Percentiles rank a stretch among this genome's conserved stretches.
Conservation (phyloP, 768 basidiomycete genomes). For the Psilocybe subaeruginosa region DNA sequence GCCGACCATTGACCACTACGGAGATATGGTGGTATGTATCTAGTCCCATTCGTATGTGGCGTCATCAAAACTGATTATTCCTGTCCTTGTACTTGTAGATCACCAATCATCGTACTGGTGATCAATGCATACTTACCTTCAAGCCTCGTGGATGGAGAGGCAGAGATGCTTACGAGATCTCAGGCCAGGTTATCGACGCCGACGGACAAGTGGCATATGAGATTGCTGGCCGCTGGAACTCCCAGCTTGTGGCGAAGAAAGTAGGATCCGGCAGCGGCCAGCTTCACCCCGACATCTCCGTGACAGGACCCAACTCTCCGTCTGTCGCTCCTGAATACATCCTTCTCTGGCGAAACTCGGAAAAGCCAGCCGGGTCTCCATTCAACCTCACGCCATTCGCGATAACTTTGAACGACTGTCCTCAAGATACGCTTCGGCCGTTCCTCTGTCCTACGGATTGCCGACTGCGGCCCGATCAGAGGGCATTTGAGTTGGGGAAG, state of each 20-base stretch:
- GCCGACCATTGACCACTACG: conserved; percentile 90
- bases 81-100: conserved; percentile 41
- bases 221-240: conserved; percentile 95
- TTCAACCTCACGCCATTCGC: conserved; percentile 98
- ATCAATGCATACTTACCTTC: conserved; percentile 88
- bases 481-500: conserved; percentile 89
- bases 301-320: conserved; percentile 48
- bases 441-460: conserved; percentile 91
- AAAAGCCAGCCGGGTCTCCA: conserved; percentile 74
- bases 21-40: conserved; percentile 84
- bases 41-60: neutral
- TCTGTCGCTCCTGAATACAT: conserved; percentile 69
- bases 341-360: conserved; percentile 91
- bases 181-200: conserved; percentile 76
- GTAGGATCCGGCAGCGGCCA: conserved; percentile 55
- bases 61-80: neutral
- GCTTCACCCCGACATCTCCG: conserved; percentile 72
- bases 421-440: conserved; percentile 64
- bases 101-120: conserved; percentile 89
- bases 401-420: conserved; percentile 89
- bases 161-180: conserved; percentile 90
- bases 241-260: conserved; percentile 86
- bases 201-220: conserved; percentile 74
- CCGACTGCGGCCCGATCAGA: conserved; percentile 88
- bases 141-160: conserved; percentile 96